Evolutionary conservation across 495 filamentous ascomycete genomes (phyloP).

Genomic region (Hyaloscypha bicolor): DNA sequence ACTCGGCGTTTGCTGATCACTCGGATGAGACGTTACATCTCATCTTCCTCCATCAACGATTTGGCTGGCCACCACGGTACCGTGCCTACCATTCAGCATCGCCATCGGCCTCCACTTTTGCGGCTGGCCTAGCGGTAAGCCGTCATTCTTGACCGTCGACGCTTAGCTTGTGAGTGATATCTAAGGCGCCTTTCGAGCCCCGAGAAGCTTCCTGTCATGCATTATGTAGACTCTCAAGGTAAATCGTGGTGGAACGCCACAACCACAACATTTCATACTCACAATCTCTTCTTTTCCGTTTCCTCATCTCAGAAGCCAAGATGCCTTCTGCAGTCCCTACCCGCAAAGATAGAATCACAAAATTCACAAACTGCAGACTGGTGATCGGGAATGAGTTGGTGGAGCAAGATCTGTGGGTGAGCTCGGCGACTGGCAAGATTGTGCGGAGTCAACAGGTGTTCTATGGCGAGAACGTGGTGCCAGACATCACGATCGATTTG

Average conservation of each 20-base stretch:
- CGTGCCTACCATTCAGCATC: neutral
- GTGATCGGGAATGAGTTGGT: constrained; percentile 63
- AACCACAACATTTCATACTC: constrained; percentile 39
- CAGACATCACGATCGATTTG: constrained; percentile 67
- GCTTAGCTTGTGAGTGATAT: constrained; percentile 3
- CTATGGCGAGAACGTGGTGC: constrained; percentile 66
- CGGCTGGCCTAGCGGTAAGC: constrained; percentile 10
- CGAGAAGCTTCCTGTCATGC: constrained; percentile 11
- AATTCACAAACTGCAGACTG: constrained; percentile 81
- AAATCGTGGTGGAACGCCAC: constrained; percentile 8
- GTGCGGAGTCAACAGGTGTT: constrained; percentile 73
- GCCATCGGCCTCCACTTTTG: constrained; percentile 13
- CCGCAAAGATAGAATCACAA: constrained; percentile 55
- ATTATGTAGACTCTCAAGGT: constrained; percentile 23
- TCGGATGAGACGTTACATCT: constrained; percentile 29
- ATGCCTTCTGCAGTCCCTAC: constrained; percentile 36
- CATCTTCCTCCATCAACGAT: neutral
- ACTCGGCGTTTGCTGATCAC: constrained; percentile 5
- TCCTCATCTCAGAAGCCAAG: constrained; percentile 42
- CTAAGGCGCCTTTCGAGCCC: constrained; percentile 10
- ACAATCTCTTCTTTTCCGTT: constrained; percentile 66
- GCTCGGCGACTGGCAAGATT: constrained; percentile 74
- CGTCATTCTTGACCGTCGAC: constrained; percentile 5
- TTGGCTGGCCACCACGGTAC: neutral
- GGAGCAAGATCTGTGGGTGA: constrained; percentile 78